Conservation (phyloP, 371 early-diverging fungal species). For the Lichtheimia ornata region DNA sequence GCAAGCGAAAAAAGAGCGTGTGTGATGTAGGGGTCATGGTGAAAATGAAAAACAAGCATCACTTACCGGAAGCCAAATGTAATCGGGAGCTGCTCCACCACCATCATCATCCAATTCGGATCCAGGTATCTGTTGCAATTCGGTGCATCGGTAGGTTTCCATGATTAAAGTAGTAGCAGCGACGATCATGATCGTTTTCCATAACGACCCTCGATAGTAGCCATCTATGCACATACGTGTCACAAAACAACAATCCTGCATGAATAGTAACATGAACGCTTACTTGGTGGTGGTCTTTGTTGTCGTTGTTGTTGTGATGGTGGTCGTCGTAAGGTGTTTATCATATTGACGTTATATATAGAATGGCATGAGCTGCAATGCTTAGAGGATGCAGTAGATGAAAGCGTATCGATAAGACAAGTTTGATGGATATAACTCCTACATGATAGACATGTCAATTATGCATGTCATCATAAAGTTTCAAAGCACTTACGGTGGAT, state of each 20-base stretch:
- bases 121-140: slow-evolving; percentile 12
- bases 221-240: background rate
- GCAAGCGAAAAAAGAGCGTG: too few relatives aligned
- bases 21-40: too few relatives aligned
- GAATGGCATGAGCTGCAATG: background rate
- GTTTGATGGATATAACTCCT: too few relatives aligned
- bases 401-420: too few relatives aligned
- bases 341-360: background rate
- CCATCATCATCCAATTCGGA: slow-evolving; percentile 9
- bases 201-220: too few relatives aligned
- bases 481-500: too few relatives aligned
- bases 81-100: slow-evolving; percentile 6
- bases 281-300: background rate
- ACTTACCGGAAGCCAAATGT: slow-evolving; percentile 15
- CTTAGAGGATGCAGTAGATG: background rate
- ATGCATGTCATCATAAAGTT: too few relatives aligned
- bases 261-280: background rate
- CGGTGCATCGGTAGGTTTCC: slow-evolving; percentile 7
- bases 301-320: background rate
- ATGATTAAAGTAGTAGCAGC: background rate
- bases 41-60: background rate
- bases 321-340: background rate
- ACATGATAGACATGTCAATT: too few relatives aligned
- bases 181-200: too few relatives aligned
- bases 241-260: background rate